A percentile compares a stretch with the other conserved stretches of the same genome.
These are phyloP conservation scores for Thermomucor indicae-seudaticae DNA, from an alignment of 371 early-diverging fungal species.

Conservation along the genomic window DNA sequence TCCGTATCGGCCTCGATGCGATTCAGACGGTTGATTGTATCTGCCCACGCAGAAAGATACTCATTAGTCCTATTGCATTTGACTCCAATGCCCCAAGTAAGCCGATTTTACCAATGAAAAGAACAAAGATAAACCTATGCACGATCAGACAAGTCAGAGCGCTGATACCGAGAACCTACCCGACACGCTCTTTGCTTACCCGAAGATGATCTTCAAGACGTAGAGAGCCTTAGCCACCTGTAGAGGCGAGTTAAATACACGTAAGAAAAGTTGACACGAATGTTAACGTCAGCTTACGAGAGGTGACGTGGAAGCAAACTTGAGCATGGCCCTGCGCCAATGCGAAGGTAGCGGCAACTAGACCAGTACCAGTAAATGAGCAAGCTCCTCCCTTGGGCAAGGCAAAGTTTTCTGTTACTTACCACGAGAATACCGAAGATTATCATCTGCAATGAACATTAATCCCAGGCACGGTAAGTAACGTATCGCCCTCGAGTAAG, in stretches of 20 bases:
- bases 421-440: slow-evolving; percentile 49
- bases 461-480: too few relatives aligned
- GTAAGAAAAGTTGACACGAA: too few relatives aligned
- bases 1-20: slow-evolving; percentile 42
- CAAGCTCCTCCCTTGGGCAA: neutral
- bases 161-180: neutral
- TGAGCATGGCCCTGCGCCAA: slow-evolving; percentile 56
- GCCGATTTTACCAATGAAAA: slow-evolving; percentile 66
- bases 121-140: slow-evolving; percentile 57
- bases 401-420: slow-evolving; percentile 3
- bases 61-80: too few relatives aligned
- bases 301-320: slow-evolving; percentile 45
- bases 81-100: too few relatives aligned
- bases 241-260: neutral
- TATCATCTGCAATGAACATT: slow-evolving; percentile 34
- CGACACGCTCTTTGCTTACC: slow-evolving; percentile 32
- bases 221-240: slow-evolving; percentile 47
- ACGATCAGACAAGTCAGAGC: neutral
- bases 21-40: slow-evolving; percentile 68
- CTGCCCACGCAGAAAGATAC: too few relatives aligned
- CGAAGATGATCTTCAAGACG: slow-evolving; percentile 55
- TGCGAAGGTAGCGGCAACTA: slow-evolving; percentile 60
- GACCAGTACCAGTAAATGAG: neutral
- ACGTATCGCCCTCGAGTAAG: too few relatives aligned
- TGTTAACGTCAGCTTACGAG: slow-evolving; percentile 18